Base-by-base conservation (phyloP, 2,329 filamentous ascomycete genomes). In the Fusarium sp. region DNA sequence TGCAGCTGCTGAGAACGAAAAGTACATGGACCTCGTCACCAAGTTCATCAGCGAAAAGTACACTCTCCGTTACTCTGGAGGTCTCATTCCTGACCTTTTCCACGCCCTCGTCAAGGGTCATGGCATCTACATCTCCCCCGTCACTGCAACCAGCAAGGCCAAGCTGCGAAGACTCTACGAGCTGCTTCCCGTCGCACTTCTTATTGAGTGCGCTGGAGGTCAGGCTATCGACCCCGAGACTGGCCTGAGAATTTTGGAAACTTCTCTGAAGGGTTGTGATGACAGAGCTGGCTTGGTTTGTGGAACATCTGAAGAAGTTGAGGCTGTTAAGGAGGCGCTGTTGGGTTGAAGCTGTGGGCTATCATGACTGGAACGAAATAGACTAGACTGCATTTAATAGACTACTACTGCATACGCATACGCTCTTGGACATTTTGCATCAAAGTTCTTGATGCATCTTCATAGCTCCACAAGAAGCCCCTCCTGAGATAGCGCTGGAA, bases 111-210 rank as follows among this genome's bases (percentile, higher is more conserved):
- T 88, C 68, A 91, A 92, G 79, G 89, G 89, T 0, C 89, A 92
- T 63, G 90, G 90, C 1, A 79, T 92, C 1, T 92, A 91, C 74
- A 76, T 91, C 2, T 89, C 86, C 2, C 90, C 90, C 0, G 89
- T 90, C 6, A 88, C 88, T 2, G 77, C 71, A 0, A 78, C 77
- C 11, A 89, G 86, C 74, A 83, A 83, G 72, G 88, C 90, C 0
- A 92, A 92, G 83, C 79, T 92, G 68, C 82, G 90, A 37, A 81
- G 87, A 8, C 79, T 92, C 32, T 92, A 90, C 68, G 90, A 92
- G 80, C 76, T 92, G 22, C 86, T 85, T 56, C 90, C 90, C 2
- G 80, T 92, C n/a, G 90, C 90, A 0, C 80, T 92, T 30, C 80
- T 92, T 2, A 72, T 92, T 1, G 90, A 92, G 79, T 90, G 89